phyloP scores from a whole-genome alignment of 176 grass and related monocot genomes.

The Carex pumila region DNA sequence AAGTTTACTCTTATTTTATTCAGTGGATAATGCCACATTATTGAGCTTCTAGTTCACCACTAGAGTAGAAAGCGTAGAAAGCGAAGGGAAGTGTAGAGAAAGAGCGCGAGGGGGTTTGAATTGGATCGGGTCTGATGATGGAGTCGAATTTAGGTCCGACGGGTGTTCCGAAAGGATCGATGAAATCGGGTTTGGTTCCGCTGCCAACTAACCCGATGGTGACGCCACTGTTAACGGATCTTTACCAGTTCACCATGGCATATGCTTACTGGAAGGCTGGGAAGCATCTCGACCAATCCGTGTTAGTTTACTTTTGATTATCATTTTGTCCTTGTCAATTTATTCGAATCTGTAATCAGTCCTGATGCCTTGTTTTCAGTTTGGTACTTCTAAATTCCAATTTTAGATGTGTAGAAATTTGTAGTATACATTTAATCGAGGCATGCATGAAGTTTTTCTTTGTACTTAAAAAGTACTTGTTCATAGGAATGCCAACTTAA shows the following conservation, averaged over 20 bases:
- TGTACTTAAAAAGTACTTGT: too few species aligned
- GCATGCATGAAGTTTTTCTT: too few species aligned
- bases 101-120: neutral
- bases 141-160: neutral
- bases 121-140: neutral
- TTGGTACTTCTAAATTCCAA: too few species aligned
- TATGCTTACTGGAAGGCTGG: conserved; percentile 98
- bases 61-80: neutral
- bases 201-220: conserved; percentile 84
- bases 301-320: conserved; percentile 35
- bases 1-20: too few species aligned
- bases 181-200: conserved; percentile 19
- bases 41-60: neutral
- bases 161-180: conserved; percentile 31
- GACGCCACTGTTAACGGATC: conserved; percentile 83
- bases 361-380: too few species aligned
- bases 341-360: too few species aligned
- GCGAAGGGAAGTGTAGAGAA: neutral
- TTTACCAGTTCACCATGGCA: conserved; percentile 99
- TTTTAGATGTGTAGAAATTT: too few species aligned
- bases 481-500: too few species aligned
- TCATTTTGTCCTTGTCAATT: neutral
- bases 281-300: conserved; percentile 81
- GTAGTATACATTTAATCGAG: too few species aligned
- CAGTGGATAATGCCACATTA: neutral